phyloP scores from a whole-genome alignment of 2,329 filamentous ascomycete genomes.

The Keithomyces neogunnii region DNA sequence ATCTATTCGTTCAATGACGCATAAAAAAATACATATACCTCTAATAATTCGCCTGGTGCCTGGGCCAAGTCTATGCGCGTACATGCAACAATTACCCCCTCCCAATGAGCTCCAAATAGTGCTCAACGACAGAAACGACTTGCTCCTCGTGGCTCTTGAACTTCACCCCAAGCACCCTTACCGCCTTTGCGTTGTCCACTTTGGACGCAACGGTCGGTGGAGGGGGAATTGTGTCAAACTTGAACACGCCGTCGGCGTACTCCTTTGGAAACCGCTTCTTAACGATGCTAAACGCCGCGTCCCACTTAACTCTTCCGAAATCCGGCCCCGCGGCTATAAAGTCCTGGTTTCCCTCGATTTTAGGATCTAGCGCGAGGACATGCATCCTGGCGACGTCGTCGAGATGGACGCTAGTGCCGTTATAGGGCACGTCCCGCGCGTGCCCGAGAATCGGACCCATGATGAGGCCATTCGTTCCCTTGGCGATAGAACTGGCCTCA shows the following conservation, averaged over 20 bases:
- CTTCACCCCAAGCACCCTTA: slow-evolving; percentile 16
- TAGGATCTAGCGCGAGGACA: slow-evolving; percentile 24
- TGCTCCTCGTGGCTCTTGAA: slow-evolving; percentile 19
- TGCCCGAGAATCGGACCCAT: slow-evolving; percentile 25
- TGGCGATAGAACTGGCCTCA: slow-evolving; percentile 16
- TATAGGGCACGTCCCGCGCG: slow-evolving; percentile 11
- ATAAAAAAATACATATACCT: too few relatives aligned
- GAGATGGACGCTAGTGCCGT: slow-evolving; percentile 25
- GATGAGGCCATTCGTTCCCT: slow-evolving; percentile 25
- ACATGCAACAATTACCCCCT: not conserved
- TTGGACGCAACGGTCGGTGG: slow-evolving; percentile 1
- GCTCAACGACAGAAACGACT: slow-evolving; percentile 17
- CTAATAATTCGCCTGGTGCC: too few relatives aligned
- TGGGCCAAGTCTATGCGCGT: too few relatives aligned
- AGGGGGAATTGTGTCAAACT: slow-evolving; percentile 5
- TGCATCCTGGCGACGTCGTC: slow-evolving; percentile 30
- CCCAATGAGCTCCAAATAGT: slow-evolving; percentile 16
- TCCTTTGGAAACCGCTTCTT: slow-evolving; percentile 15
- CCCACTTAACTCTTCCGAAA: slow-evolving; percentile 21
- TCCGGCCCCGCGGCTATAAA: slow-evolving; percentile 16
- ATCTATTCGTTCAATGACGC: too few relatives aligned
- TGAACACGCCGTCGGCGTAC: slow-evolving; percentile 11
- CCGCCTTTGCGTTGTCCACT: slow-evolving; percentile 12
- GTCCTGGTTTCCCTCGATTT: slow-evolving; percentile 17
- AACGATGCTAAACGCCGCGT: slow-evolving; percentile 28